Base-by-base conservation (phyloP, 2,329 filamentous ascomycete species). In the Sclerotinia glacialis region DNA sequence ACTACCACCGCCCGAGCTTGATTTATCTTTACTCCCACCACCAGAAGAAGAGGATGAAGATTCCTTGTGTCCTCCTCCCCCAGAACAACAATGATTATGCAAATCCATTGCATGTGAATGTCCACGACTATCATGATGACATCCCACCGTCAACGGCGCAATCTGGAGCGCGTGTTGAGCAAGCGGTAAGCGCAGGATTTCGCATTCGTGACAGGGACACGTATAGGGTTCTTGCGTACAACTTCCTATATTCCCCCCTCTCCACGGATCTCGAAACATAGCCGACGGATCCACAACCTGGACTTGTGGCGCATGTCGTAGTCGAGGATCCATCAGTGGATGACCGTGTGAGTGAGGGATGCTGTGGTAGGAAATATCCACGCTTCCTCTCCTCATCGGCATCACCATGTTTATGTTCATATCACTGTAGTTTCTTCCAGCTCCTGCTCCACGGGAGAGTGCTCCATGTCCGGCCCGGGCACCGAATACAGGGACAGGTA, bases 11-110 rank as follows among this genome's bases (percentile, higher is more conserved):
- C 40, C 16, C 1, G 42, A 47, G 34, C 21, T 54, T 5, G 59
- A 42, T 55, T 55, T 64, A 9, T 54, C 60, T 31, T 64, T 64
- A 7, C 28, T 50, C 26, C 16, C 21, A n/a, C 31, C 50, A 12
- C 62, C 28, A 2, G 23, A 18, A 42, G 62, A 65, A 49, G 62
- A 65, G 1, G 55, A 46, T 4, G 40, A 28, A 37, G 42, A 46
- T 31, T 46, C 42, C 42, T 59, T 46, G 1, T 46, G 55, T 31
- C 55, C 55, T 46, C 42, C 40, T 14, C 55, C 55, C 5, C 46
- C 34, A 1, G 42, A 16, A 56, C 62, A 65, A 49, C 62, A 65
- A 37, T 65, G 62, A 37, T 65, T 55, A 49, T 65, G 62, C 55
- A 59, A 23, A 59, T 47, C 55, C 18, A 59, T 47, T 3, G 11